Evolutionary conservation across 768 basidiomycete species (phyloP).

Genomic region (Ramaria rubella): DNA sequence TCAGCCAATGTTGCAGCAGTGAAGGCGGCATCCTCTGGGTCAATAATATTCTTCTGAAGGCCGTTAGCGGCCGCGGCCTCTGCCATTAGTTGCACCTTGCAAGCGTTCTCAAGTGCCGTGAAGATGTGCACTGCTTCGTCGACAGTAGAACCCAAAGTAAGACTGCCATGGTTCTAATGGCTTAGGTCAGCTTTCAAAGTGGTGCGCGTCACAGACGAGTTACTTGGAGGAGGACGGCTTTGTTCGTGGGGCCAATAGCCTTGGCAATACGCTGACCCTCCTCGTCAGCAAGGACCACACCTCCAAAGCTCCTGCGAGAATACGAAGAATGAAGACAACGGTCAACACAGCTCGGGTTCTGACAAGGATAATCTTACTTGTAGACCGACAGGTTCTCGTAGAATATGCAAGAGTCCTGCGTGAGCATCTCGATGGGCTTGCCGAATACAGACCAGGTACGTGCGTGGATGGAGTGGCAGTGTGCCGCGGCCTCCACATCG

Average conservation of each 20-base stretch:
- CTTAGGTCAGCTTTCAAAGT: neutral
- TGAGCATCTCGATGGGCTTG: conserved; percentile 2
- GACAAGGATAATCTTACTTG: neutral
- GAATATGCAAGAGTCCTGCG: conserved; percentile 5
- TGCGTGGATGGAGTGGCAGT: no score
- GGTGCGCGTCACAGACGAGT: neutral
- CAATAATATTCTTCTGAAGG: conserved; percentile 1
- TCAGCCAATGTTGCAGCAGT: neutral
- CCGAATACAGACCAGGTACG: conserved; percentile 5
- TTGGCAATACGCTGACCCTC: conserved; percentile 7
- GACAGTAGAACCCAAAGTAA: conserved; percentile 5
- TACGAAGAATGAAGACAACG: no score
- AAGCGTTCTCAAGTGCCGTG: conserved; percentile 15
- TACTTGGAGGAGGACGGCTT: no score
- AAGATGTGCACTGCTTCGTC: conserved; percentile 9
- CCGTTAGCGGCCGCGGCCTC: no score
- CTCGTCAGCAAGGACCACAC: conserved; percentile 1
- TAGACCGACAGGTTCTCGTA: conserved; percentile 4
- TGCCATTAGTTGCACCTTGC: conserved; percentile 17
- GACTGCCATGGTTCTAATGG: conserved; percentile 2
- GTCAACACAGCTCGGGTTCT: neutral
- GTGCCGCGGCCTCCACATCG: conserved; percentile 2
- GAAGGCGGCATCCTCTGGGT: neutral
- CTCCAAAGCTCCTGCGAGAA: conserved; percentile 3
- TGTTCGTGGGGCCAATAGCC: conserved; percentile 3